Base-by-base conservation (phyloP, 495 filamentous ascomycete genomes). In the Lasiosphaeria ovina region DNA sequence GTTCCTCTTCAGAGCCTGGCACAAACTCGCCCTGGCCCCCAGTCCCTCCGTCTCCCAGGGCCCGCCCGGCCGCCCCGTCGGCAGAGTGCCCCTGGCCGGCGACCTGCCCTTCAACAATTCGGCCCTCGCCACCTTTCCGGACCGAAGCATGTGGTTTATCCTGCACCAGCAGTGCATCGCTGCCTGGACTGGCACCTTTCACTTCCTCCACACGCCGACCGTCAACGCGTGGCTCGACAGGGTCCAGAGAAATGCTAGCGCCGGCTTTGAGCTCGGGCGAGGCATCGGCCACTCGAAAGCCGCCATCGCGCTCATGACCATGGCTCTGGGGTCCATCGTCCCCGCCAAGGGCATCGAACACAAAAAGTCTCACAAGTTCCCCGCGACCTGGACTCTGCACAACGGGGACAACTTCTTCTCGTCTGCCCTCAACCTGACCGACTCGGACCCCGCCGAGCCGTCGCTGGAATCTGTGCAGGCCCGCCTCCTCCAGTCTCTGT, bases 1-100 rank as follows among this genome's bases (percentile, higher is more conserved):
- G 0, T 71, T 69, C 55, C 64, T 71, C 32, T 58, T 65, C 17
- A 61, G 16, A 45, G 64, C 69, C 40, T 65, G 69, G 66, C 56
- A 61, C 1, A 69, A 47, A 42, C 24, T 24, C 24, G 2, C 24
- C 24, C 24, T 4, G 5, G 44, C 44, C 12, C 7, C 6, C 12
- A 14, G 12, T 14, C 0, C 6, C 7, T 47, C 44, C 1, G 11
- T 10, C 16, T 24, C 11, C 32, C 32, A 6, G 33, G 4, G 38
- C 16, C 35, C 2, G 38, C 55, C 16, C 44, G n/a, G 10, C 51
- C n/a, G 42, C 31, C 31, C 38, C 53, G n/a, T 31, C 48, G 24
- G 24, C 24, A 24, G 24, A 24, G 24, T 24, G 24, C 24, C 24
- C 35, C 12, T 7, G 8, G 7, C 57, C 17, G 58, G 48, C 10